Percentiles rank a stretch among this genome's conserved stretches.
Conservation (phyloP, 23 red algal genomes). For the Chondrus crispus region DNA sequence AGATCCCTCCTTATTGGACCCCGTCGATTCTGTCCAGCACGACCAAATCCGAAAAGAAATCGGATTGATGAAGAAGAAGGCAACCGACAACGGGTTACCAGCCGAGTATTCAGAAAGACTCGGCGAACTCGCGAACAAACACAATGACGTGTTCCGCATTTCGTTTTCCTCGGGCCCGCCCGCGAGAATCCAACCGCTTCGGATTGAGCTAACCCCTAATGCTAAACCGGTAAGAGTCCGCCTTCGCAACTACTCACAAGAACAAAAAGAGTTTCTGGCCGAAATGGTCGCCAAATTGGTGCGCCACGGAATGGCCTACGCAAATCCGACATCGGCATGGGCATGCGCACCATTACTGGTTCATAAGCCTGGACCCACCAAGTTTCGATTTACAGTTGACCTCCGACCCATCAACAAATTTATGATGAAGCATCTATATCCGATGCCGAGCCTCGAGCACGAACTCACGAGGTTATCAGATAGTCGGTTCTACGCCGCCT, state of each 20-base stretch:
- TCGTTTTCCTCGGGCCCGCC: not conserved
- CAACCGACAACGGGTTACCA: not conserved
- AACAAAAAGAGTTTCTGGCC: not conserved
- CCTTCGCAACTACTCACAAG: not conserved
- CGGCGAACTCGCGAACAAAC: not conserved
- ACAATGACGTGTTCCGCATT: not conserved
- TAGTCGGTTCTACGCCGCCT: not conserved
- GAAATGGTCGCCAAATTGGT: not conserved
- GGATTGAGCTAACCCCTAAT: not conserved
- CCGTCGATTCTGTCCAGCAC: not conserved
- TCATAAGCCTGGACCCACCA: not conserved
- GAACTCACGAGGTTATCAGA: not conserved
- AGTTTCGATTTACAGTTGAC: not conserved
- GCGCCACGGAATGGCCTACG: not conserved
- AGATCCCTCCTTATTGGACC: constrained; percentile 18
- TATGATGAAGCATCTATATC: not conserved
- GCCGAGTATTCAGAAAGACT: not conserved
- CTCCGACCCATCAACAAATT: not conserved
- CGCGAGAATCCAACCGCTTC: not conserved
- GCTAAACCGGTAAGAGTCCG: not conserved
- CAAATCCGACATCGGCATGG: not conserved
- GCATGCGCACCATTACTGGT: not conserved
- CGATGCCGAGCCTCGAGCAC: not conserved
- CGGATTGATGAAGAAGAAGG: not conserved
- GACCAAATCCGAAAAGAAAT: not conserved